phyloP scores from a whole-genome alignment of 2,329 filamentous ascomycete species.

The Dactylella cylindrospora region DNA sequence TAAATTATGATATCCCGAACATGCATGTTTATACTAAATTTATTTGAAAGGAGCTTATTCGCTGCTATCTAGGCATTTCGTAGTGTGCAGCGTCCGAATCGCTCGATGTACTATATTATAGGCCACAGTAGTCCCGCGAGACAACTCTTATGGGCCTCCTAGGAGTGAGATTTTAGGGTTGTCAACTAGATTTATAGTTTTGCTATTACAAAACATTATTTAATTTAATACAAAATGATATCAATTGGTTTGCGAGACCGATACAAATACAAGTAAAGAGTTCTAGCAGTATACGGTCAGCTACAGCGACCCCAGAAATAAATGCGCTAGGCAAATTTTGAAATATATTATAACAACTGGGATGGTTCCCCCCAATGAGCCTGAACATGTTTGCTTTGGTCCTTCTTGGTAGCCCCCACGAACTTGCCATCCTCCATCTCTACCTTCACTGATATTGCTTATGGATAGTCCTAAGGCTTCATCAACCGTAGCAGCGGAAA shows the following conservation, averaged over 20 bases:
- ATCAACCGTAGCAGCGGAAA: no score
- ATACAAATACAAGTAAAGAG: neutral
- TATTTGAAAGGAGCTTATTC: no score
- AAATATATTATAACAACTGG: slow-evolving; percentile 7
- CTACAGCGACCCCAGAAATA: neutral
- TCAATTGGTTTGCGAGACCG: neutral
- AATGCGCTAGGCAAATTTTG: neutral
- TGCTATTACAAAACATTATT: neutral
- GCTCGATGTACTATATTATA: no score
- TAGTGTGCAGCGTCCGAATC: no score
- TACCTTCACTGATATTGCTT: slow-evolving; percentile 23
- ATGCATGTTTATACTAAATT: no score
- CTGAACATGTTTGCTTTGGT: slow-evolving; percentile 42
- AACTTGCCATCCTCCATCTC: slow-evolving; percentile 40
- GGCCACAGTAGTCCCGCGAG: no score
- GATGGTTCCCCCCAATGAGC: no score
- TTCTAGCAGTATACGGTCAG: neutral
- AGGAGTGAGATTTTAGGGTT: no score
- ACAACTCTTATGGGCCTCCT: no score
- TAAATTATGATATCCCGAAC: no score
- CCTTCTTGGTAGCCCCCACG: slow-evolving; percentile 23
- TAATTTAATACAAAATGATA: neutral
- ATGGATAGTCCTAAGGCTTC: slow-evolving; percentile 29
- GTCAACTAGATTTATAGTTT: no score
- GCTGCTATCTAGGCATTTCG: no score